Base-by-base conservation (phyloP, 2,329 filamentous ascomycete species). In the Sporothrix dimorphospora region DNA sequence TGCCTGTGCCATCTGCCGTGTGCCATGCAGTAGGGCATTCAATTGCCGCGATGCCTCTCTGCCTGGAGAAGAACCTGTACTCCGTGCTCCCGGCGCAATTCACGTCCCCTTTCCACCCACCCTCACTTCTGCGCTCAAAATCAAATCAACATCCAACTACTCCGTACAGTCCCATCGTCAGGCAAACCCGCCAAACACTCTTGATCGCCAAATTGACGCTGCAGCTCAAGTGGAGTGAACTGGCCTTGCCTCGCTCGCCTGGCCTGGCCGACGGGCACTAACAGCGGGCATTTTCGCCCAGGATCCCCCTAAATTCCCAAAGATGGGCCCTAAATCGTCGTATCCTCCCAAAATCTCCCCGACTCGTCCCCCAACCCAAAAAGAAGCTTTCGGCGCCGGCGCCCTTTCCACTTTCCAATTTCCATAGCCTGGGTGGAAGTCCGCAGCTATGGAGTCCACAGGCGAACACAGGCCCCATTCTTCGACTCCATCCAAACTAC, bases 381-480 rank as follows among this genome's bases (percentile, higher is more conserved):
- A 45, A 42, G 40, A 65, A 65, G 59, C 59, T 45, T 45, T 65
- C 59, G 59, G 59, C 57, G 57, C 59, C 38, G 59, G 40, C 38
- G 59, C 12, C 21, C 27, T 65, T 65, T 65, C 30, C n/a, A n/a
- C n/a, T n/a, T n/a, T n/a, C n/a, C n/a, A n/a, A n/a, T n/a, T n/a
- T n/a, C n/a, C n/a, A n/a, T n/a, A n/a, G n/a, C n/a, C n/a, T n/a
- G n/a, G n/a, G n/a, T n/a, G n/a, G n/a, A n/a, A n/a, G n/a, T n/a
- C n/a, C n/a, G n/a, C n/a, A n/a, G n/a, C 3, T 34, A 34, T 2
- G 51, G 53, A 30, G 27, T 30, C 12, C 4, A 51, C 30, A 34
- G 30, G n/a, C n/a, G 30, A 51, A 51, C 47, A 51, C 47, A 49
- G 47, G 47, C 47, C 47, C 49, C 49, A 9, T 24, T 53, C 24